Evolutionary conservation across 257 asterid species (phyloP), one percentile per base, ranked within the genome.

Genomic region (Scutellaria galericulata): DNA sequence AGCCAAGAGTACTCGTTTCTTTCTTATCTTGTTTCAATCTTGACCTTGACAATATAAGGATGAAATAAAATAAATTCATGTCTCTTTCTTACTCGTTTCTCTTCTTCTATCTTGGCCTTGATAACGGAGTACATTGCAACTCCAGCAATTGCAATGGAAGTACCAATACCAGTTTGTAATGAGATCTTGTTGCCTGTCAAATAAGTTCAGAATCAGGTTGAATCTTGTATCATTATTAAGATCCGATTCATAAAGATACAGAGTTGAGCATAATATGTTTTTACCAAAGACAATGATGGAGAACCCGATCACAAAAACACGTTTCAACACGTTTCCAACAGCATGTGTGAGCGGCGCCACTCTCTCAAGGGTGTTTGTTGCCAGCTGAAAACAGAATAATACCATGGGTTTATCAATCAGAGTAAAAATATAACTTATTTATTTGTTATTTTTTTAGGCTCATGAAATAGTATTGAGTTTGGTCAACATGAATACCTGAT

Each of bases 331-430:
- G 77, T 92, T 95, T 52, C 99, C 99, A 82, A 95, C 98, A 0
- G 99, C 99, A 54, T 95, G 99, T 40, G 99, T 92, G 68, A 90
- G 91, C 8, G 99, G 99, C 51, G 98, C 99, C 70, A 95, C 99
- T 84, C 99, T 88, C 96, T 95, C 99, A 11, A 95, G 99, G 51
- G 99, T 95, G 88, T 95, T 95, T 5, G 99, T 92, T 61, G 99
- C 99, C 69, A 95, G 78, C 99, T 95, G 88, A 75, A 66, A 58
- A 68, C 35, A 31, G 42, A 9, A 57, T 56, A 65, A 70, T 9
- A 24, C 20, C 15, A 3, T 9, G 31, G 13, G 0, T 3, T 47
- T 13, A 31, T 31, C 37, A 4, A 31, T 31, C 37, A 31, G 37
- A 31, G 4, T 2, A 31, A 31, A 31, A 31, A 3, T 31, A 31